phyloP scores from a whole-genome alignment of 805 yeast species.

The Yamadazyma sp. region DNA sequence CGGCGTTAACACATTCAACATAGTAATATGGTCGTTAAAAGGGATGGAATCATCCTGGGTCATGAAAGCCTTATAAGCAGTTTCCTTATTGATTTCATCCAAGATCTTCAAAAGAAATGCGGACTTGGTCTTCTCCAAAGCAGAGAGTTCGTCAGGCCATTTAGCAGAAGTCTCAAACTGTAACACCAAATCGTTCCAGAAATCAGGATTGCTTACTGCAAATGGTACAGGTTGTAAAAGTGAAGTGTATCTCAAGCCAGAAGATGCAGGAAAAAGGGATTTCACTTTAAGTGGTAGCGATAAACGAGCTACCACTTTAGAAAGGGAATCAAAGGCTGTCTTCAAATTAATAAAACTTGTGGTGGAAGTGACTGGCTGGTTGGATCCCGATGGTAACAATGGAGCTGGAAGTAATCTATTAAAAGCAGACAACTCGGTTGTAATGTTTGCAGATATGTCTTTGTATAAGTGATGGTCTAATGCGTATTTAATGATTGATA shows the following conservation, averaged over 20 bases:
- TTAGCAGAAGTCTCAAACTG: constrained; percentile 87
- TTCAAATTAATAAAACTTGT: constrained; percentile 32
- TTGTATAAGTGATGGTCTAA: constrained; percentile 63
- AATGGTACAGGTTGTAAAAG: constrained; percentile 78
- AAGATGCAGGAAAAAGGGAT: constrained; percentile 69
- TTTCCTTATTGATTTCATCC: constrained; percentile 47
- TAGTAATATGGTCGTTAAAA: constrained; percentile 55
- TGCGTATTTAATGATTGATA: constrained; percentile 62
- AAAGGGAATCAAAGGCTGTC: constrained; percentile 49
- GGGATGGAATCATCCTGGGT: constrained; percentile 67
- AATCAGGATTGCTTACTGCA: constrained; percentile 72
- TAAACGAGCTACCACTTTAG: constrained; percentile 47
- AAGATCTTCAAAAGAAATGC: constrained; percentile 77
- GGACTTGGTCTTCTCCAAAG: constrained; percentile 85
- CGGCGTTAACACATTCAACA: constrained; percentile 71
- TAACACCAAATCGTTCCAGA: constrained; percentile 74
- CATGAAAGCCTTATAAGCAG: constrained; percentile 57
- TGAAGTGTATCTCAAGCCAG: constrained; percentile 76
- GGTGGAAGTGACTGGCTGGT: constrained; percentile 46
- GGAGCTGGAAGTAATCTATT: constrained; percentile 59
- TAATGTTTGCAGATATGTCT: constrained; percentile 32
- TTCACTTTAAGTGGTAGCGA: constrained; percentile 69
- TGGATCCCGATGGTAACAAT: constrained; percentile 54
- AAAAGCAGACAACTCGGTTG: constrained; percentile 43
- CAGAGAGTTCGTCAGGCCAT: constrained; percentile 92